A percentile compares a stretch with the other conserved stretches of the same genome.
These are phyloP conservation scores for Salix suchowensis DNA, from an alignment of 345 rosid genomes.

Conservation along the genomic window DNA sequence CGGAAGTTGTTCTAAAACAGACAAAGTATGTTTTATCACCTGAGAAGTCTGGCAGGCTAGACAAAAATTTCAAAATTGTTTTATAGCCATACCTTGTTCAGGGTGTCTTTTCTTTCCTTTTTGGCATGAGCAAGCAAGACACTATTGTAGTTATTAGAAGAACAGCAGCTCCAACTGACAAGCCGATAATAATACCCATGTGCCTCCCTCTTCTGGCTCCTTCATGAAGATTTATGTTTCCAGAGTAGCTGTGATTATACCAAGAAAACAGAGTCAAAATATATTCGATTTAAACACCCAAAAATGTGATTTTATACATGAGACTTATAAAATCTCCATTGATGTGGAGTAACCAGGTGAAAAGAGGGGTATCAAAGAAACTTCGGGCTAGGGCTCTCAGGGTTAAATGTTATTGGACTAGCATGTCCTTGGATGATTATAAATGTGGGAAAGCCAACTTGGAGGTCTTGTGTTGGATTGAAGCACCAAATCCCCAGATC, in stretches of 20 bases:
- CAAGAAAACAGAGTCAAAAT: neutral
- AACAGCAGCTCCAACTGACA: conserved; percentile 68
- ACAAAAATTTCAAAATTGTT: conserved; percentile 9
- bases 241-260: conserved; percentile 51
- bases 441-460: neutral
- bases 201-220: conserved; percentile 41
- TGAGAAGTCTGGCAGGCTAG: neutral
- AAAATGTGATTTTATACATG: neutral
- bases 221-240: conserved; percentile 57
- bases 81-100: conserved; percentile 35
- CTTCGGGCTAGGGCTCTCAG: neutral
- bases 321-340: neutral
- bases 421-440: neutral
- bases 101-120: conserved; percentile 47
- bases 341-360: neutral
- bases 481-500: neutral
- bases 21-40: conserved; percentile 7
- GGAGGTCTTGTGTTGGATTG: neutral
- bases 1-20: conserved; percentile 35
- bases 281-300: neutral
- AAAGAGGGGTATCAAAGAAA: neutral
- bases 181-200: conserved; percentile 50
- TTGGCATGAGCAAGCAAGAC: conserved; percentile 48
- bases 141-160: conserved; percentile 55
- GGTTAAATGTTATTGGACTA: neutral